Conservation (phyloP, 2,329 filamentous ascomycete genomes). For the Xylaria sp. region DNA sequence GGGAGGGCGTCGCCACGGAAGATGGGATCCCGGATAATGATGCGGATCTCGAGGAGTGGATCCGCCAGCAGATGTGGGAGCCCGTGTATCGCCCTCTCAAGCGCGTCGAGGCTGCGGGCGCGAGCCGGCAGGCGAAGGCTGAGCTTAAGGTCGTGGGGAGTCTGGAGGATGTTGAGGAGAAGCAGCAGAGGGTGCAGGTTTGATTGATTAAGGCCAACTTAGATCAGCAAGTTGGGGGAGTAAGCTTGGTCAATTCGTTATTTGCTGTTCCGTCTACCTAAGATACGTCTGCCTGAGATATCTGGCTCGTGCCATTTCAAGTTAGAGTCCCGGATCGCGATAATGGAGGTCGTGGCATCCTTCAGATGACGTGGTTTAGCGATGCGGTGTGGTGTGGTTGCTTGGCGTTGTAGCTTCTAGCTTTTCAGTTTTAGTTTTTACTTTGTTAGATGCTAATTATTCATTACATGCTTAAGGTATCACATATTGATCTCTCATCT, state of each 20-base stretch:
- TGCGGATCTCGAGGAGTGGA: conserved; percentile 73
- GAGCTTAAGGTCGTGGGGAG: conserved; percentile 64
- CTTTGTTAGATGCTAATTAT: too few species aligned
- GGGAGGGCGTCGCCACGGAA: conserved; percentile 74
- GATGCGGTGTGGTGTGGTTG: too few species aligned
- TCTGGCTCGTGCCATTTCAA: not conserved
- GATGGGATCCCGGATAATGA: conserved; percentile 70
- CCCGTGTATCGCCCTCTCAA: conserved; percentile 73
- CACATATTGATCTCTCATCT: too few species aligned
- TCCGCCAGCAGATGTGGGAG: conserved; percentile 83
- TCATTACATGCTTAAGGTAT: too few species aligned
- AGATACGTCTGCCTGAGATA: not conserved
- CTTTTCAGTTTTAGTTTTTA: too few species aligned
- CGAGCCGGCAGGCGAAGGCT: conserved; percentile 68
- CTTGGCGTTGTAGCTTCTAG: too few species aligned
- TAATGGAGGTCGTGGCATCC: too few species aligned
- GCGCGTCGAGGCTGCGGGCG: conserved; percentile 62
- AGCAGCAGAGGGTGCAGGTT: conserved; percentile 18
- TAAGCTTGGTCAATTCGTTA: not conserved
- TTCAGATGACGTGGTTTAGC: too few species aligned
- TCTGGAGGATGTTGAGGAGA: conserved; percentile 43
- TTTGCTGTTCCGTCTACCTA: not conserved
- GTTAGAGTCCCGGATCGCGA: too few species aligned
- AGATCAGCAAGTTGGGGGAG: not conserved
- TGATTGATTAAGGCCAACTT: not conserved